These are phyloP conservation scores for Talaromyces marneffei DNA, from an alignment of 2,329 filamentous ascomycete species.

Conservation along the genomic window DNA sequence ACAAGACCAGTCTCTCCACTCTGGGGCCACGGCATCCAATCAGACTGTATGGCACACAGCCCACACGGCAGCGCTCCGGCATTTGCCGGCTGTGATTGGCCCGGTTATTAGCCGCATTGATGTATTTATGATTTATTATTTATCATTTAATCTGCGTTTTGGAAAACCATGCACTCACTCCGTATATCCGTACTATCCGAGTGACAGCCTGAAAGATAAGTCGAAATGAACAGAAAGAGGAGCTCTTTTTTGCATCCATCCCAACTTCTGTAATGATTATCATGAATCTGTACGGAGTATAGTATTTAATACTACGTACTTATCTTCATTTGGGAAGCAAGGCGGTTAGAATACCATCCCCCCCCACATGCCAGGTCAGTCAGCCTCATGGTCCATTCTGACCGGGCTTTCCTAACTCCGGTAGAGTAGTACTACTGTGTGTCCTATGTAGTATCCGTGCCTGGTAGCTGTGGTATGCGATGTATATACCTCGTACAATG, in stretches of 20 bases:
- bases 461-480: background rate
- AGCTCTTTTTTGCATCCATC: background rate
- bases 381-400: background rate
- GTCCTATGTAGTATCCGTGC: too few species aligned
- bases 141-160: background rate
- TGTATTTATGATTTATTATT: too few species aligned
- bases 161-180: background rate
- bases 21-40: background rate
- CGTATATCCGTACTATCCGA: background rate
- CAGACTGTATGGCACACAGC: background rate
- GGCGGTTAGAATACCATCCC: background rate
- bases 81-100: background rate
- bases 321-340: background rate
- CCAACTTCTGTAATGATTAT: too few species aligned
- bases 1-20: background rate
- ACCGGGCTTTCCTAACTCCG: background rate
- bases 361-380: background rate
- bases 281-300: too few species aligned
- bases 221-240: too few species aligned
- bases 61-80: background rate
- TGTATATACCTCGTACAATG: background rate
- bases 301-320: too few species aligned
- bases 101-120: background rate
- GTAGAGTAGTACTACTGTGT: too few species aligned
- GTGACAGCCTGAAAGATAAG: background rate